Base-by-base conservation (phyloP, 768 basidiomycete genomes). In the Phlegmacium glaucopus region DNA sequence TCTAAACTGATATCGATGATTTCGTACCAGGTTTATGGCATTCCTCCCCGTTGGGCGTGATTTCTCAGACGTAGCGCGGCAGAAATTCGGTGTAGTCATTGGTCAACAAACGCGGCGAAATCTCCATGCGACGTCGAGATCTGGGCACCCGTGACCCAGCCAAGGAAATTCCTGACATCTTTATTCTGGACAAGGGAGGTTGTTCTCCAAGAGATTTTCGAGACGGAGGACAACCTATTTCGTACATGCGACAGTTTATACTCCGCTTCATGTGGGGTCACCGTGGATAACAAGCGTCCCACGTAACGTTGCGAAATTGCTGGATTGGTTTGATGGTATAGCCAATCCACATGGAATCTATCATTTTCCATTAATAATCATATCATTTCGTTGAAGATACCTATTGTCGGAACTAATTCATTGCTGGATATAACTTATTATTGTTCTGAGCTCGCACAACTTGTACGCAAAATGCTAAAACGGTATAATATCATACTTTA, bases 251-350 rank as follows among this genome's bases (percentile, higher is more conserved):
- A n/a, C 64, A 86, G 6, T 94, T 93, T 61, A 77, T 93, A 25
- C 70, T 80, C 94, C 93, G 0, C 75, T 96, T 8, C 83, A 90
- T 7, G 73, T 80, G 3, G 80, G 84, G 50, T 76, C 85, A 42
- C 61, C 71, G 1, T 96, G 93, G 90, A 85, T 95, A 30, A 69
- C 80, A 1, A 92, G 92, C n/a, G 78, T 97, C n/a, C 91, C 92
- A 1, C 51, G 69, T 2, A 76, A 82, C 29, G 73, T 92, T 10
- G 75, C 83, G 1, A 79, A 81, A 9, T 72, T 93, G 16, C 82
- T 97, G 50, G 91, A 94, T 63, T 91, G 89, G 85, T 68, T 94
- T 42, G 91, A 94, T 54, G 90, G 91, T 55, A 89, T 97, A 50
- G 72, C 86, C 9, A 82, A 84, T 45, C 70, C 93, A 1, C 94